Percentiles rank a stretch among this genome's conserved stretches.
Evolutionary conservation across 306 rosid genomes (phyloP).

Genomic region (Castanea sativa): DNA sequence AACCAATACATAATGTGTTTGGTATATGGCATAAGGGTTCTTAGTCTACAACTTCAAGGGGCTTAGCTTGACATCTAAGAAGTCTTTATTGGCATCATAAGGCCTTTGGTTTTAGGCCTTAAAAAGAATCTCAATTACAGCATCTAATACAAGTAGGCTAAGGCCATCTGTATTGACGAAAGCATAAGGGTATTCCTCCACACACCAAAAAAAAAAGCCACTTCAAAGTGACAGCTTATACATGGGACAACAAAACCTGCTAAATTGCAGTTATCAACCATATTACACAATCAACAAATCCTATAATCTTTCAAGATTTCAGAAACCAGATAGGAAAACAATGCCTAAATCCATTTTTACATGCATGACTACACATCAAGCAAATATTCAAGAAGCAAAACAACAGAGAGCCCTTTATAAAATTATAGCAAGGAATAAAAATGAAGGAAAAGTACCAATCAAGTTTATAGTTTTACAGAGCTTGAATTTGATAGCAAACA

Average conservation of each 20-base stretch:
- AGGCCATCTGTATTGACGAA: background rate
- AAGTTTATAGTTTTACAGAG: background rate
- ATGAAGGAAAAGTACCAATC: constrained; percentile 20
- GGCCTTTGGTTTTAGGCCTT: background rate
- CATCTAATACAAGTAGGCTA: background rate
- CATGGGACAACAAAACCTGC: too few relatives aligned
- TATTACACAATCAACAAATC: too few relatives aligned
- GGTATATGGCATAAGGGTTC: background rate
- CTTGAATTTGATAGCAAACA: background rate
- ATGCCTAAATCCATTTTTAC: too few relatives aligned
- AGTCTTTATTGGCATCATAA: background rate
- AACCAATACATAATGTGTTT: too few relatives aligned
- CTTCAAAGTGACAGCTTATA: background rate
- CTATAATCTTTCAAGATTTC: too few relatives aligned
- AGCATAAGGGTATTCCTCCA: background rate
- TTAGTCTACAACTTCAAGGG: background rate
- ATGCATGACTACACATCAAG: too few relatives aligned
- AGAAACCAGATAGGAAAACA: too few relatives aligned
- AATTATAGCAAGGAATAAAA: constrained; percentile 5
- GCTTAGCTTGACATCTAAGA: background rate
- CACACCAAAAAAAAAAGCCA: background rate
- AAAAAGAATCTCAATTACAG: background rate
- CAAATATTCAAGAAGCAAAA: background rate
- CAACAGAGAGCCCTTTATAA: background rate
- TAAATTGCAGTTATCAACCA: too few relatives aligned